These are phyloP conservation scores for Geotrichum carabidarum DNA, from an alignment of 1,139 yeast species.

Conservation along the genomic window DNA sequence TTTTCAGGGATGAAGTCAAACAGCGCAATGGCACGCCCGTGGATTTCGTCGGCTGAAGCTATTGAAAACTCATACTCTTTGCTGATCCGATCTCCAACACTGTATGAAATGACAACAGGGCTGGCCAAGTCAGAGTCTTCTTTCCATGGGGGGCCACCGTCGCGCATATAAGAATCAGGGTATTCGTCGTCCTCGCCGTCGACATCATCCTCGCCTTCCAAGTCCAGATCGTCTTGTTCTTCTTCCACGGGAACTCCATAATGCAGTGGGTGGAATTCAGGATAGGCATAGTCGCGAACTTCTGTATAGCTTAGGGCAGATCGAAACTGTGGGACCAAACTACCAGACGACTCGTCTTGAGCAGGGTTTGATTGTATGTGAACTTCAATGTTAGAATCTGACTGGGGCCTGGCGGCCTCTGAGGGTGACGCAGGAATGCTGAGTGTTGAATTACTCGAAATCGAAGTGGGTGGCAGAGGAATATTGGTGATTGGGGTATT, in stretches of 20 bases:
- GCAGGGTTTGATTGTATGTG: neutral
- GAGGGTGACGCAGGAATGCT: neutral
- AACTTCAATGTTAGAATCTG: neutral
- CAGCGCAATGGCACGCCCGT: constrained; percentile 71
- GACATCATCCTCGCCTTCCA: neutral
- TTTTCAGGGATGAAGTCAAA: constrained; percentile 91
- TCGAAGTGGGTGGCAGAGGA: constrained; percentile 8
- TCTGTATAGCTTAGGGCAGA: constrained; percentile 40
- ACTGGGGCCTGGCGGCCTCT: constrained; percentile 1
- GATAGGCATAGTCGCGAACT: constrained; percentile 77
- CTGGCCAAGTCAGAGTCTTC: constrained; percentile 33
- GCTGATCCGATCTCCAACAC: constrained; percentile 33
- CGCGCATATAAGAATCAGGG: constrained; percentile 20
- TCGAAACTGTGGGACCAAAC: constrained; percentile 9
- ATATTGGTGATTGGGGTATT: constrained; percentile 5
- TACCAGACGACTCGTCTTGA: neutral
- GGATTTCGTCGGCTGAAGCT: constrained; percentile 41
- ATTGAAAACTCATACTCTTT: constrained; percentile 36
- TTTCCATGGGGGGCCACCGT: constrained; percentile 37
- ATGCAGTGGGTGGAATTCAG: constrained; percentile 58
- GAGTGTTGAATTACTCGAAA: neutral
- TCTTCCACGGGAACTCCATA: constrained; percentile 44
- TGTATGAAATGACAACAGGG: constrained; percentile 28
- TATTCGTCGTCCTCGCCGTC: constrained; percentile 9
- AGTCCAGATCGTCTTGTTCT: neutral